These are phyloP conservation scores for Lolium rigidum DNA, from an alignment of 176 grass and related monocot species.

Conservation along the genomic window DNA sequence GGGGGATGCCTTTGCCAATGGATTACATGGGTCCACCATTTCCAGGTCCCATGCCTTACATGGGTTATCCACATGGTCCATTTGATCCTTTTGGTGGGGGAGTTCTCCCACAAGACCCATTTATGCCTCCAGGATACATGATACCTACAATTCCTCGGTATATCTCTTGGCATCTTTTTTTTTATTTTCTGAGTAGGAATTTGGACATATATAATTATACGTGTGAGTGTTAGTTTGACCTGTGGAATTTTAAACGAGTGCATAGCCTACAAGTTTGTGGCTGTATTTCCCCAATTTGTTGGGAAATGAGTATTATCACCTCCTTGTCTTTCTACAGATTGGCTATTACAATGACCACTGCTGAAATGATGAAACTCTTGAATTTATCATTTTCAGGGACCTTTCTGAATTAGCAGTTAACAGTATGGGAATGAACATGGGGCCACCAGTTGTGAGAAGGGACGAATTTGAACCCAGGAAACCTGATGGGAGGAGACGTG, in stretches of 20 bases:
- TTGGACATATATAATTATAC: background rate
- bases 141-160: conserved; percentile 89
- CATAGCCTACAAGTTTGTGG: conserved; percentile 13
- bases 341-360: conserved; percentile 1
- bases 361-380: too few species aligned
- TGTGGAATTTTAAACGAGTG: conserved; percentile 26
- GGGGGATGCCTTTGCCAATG: conserved; percentile 66
- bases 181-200: conserved; percentile 30
- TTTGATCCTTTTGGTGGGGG: conserved; percentile 74
- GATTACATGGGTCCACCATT: conserved; percentile 86
- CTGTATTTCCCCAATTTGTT: conserved; percentile 35
- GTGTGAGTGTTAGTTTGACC: conserved; percentile 17
- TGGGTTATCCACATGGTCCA: conserved; percentile 80
- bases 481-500: conserved; percentile 67
- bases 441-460: conserved; percentile 63
- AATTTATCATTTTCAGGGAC: conserved; percentile 67
- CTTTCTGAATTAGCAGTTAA: conserved; percentile 84
- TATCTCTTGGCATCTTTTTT: conserved; percentile 34
- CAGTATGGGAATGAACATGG: conserved; percentile 80
- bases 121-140: conserved; percentile 85
- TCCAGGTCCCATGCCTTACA: conserved; percentile 76
- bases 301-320: conserved; percentile 9
- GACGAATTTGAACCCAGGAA: conserved; percentile 73
- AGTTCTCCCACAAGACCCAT: conserved; percentile 84
- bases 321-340: conserved; percentile 10